Base-by-base conservation (phyloP, 2,329 filamentous ascomycete genomes). In the Helminthosporium solani region DNA sequence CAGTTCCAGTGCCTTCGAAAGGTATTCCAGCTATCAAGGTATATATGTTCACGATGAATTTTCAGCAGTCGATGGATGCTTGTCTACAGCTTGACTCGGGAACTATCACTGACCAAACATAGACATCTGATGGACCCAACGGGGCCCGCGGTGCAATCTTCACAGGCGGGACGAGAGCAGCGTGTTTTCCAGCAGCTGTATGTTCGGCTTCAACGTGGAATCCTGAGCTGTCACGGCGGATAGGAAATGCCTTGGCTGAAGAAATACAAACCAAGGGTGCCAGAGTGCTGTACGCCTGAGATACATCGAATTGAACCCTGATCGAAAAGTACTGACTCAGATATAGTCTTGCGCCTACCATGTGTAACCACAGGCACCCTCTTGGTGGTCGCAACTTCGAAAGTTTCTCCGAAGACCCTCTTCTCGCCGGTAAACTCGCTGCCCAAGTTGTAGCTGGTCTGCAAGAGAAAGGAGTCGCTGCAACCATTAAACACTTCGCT, bases 321-420 rank as follows among this genome's bases (percentile, higher is more conserved):
- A 11, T 4, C 4, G 2, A n/a, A 16, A 2, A 25, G 14, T 11
- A 18, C 23, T 25, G 35, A 39, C 25, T 20, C n/a, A 28, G 9
- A 5, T 18, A 2, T 25, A 68, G 65, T 7, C 77, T 92, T 2
- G 88, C 85, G 0, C 87, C 87, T 0, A 90, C 87, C 0, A 85
- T 90, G 46, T 90, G 88, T 70, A 85, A 89, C 73, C 88, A 94
- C 58, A 81, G 88, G 12, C 86, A 87, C 45, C 88, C 88, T 0
- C 76, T 94, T 0, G 88, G 88, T 3, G 88, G 88, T 7, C 80
- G 88, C 47, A 90, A 90, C 50, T 94, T 92, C 54, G 86, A 90
- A 64, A 86, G 80, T 1, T 87, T 82, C 60, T 81, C 82, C 18
- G 87, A 90, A 65, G 86, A 90, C 50, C 73, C 81, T 1, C 85